These are phyloP conservation scores for Sordariomycetes sp. DNA, from an alignment of 2,329 filamentous ascomycete genomes.

Conservation along the genomic window DNA sequence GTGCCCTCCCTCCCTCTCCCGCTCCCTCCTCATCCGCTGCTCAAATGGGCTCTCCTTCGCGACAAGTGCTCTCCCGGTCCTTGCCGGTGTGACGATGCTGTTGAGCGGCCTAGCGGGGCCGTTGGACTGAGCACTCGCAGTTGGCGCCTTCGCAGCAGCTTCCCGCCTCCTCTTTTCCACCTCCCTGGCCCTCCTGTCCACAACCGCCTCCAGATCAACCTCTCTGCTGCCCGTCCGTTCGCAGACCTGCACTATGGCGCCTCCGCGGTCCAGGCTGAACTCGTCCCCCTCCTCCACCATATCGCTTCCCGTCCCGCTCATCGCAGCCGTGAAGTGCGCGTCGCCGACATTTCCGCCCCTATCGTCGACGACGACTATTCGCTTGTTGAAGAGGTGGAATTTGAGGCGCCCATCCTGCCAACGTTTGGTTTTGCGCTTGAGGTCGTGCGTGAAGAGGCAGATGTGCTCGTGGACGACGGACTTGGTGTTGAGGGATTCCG, in stretches of 20 bases:
- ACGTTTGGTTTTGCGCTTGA: conserved; percentile 83
- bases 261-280: conserved; percentile 65
- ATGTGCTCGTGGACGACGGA: conserved; percentile 73
- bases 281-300: conserved; percentile 79
- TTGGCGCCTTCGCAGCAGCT: conserved; percentile 25
- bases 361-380: conserved; percentile 84
- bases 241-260: conserved; percentile 69
- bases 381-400: conserved; percentile 85
- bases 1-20: conserved; percentile 6
- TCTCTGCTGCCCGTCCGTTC: conserved; percentile 65
- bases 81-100: conserved; percentile 18
- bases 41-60: conserved; percentile 23
- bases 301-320: too few species aligned
- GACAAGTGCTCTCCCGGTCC: conserved; percentile 21
- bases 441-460: conserved; percentile 80
- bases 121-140: not conserved
- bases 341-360: conserved; percentile 75
- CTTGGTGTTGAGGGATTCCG: conserved; percentile 23
- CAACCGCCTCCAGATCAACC: conserved; percentile 68
- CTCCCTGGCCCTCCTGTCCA: conserved; percentile 59
- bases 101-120: conserved; percentile 22
- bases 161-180: conserved; percentile 38
- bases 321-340: conserved; percentile 65
- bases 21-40: conserved; percentile 5
- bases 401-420: conserved; percentile 90